Evolutionary conservation across 306 rosid genomes (phyloP).

Genomic region (Trichosanthes cucumerina): DNA sequence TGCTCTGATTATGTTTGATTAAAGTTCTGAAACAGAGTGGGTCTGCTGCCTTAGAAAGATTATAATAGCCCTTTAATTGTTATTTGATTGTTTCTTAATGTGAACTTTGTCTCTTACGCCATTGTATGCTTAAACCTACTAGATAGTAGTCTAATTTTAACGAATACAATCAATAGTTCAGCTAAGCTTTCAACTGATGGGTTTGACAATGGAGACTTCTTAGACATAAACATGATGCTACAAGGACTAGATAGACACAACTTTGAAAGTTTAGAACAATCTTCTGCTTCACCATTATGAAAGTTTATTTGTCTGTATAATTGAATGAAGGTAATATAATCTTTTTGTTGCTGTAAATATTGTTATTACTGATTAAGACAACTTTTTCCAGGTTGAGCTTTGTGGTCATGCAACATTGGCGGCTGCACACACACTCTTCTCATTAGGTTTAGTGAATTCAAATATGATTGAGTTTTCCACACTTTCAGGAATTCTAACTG

Average conservation of each 20-base stretch:
- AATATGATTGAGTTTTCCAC: conserved; percentile 46
- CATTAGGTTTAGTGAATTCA: conserved; percentile 32
- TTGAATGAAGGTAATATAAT: not conserved
- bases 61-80: no score
- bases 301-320: not conserved
- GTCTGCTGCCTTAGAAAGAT: no score
- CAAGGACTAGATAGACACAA: no score
- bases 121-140: no score
- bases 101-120: no score
- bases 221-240: no score
- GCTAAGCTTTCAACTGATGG: not conserved
- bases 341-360: not conserved
- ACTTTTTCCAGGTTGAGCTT: conserved; percentile 47
- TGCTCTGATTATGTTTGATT: not conserved
- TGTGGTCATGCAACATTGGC: conserved; percentile 93
- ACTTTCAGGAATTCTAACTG: conserved; percentile 53
- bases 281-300: no score
- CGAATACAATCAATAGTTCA: not conserved
- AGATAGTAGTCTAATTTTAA: no score
- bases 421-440: conserved; percentile 44
- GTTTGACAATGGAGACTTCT: no score
- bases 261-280: no score
- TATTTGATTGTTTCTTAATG: no score
- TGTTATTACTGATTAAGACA: not conserved
- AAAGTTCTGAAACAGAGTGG: no score